Base-by-base conservation (phyloP, 164 flowering plant genomes). In the Vitis cinerea region DNA sequence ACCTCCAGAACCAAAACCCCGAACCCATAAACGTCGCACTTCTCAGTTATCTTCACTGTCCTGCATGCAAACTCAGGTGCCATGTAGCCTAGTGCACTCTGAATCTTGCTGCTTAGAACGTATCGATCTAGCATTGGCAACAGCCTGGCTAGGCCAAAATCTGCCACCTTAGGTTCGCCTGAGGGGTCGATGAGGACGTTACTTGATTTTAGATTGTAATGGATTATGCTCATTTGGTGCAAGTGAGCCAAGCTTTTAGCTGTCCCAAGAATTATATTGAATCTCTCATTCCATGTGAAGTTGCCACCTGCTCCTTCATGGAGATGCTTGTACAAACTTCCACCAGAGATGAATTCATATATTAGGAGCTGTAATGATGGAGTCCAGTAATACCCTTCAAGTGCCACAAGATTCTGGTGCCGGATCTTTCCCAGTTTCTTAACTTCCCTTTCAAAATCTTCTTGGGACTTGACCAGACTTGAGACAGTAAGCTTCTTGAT, bases 41-140 rank as follows among this genome's bases (percentile, higher is more conserved):
- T 94, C 74, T 92, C 98, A 1, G 93, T 94, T 67, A 94, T 88
- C 80, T 90, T 90, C 55, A 91, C 96, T 14, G 94, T 88, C 66
- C 83, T 72, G 78, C 98, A 92, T 4, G 98, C 99, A 68, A 91
- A 92, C 70, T 94, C 99, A 8, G 98, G 99, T 15, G 98, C 99
- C 99, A 92, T 90, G 84, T 94, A 94, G 11, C 99, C 99, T 2
- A 94, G 88, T 14, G 97, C 99, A 69, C 99, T 94, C 82, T 94
- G 99, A 51, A 94, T 86, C 83, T 92, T 92, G 89, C 97, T 88
- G 82, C 97, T 92, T 50, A 92, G 64, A 16, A 91, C 88, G 63
- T 89, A 88, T 1, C 94, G 90, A 61, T 94, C 98, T 23, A 94
- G 79, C 88, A 83, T 84, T 1, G 99, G 97, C 68, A 94, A 70